These are phyloP conservation scores for Scytalidium lignicola DNA, from an alignment of 2,329 filamentous ascomycete species.

Conservation along the genomic window DNA sequence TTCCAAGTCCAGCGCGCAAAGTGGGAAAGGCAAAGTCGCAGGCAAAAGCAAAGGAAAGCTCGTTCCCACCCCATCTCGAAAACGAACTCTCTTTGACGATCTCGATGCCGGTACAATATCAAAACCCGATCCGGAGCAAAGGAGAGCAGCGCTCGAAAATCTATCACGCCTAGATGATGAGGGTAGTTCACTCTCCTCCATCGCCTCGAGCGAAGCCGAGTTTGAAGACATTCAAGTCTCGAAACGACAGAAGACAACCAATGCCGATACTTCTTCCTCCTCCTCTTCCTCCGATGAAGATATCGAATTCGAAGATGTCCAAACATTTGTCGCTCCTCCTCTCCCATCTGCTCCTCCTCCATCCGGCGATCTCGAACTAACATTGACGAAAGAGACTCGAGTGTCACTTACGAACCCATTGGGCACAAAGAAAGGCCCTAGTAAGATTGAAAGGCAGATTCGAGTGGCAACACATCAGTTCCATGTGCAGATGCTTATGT, in stretches of 20 bases:
- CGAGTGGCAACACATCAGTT: slow-evolving; percentile 77
- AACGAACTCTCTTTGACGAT: slow-evolving; percentile 56
- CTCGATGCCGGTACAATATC: slow-evolving; percentile 40
- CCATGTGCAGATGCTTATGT: slow-evolving; percentile 83
- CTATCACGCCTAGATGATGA: slow-evolving; percentile 40
- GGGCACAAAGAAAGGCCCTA: slow-evolving; percentile 73
- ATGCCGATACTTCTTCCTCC: slow-evolving; percentile 30
- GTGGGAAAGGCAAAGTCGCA: slow-evolving; percentile 10
- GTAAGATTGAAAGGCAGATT: slow-evolving; percentile 77
- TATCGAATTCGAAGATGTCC: slow-evolving; percentile 58
- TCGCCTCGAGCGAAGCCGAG: slow-evolving; percentile 39
- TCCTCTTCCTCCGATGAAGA: slow-evolving; percentile 48
- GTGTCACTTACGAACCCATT: slow-evolving; percentile 57
- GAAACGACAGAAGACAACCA: slow-evolving; percentile 36
- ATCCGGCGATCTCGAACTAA: slow-evolving; percentile 69
- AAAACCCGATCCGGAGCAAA: slow-evolving; percentile 34
- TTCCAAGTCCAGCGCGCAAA: slow-evolving; percentile 13
- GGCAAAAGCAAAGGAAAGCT: slow-evolving; percentile 22
- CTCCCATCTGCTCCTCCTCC: slow-evolving; percentile 40
- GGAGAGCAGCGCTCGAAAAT: slow-evolving; percentile 36
- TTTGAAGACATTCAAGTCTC: slow-evolving; percentile 46
- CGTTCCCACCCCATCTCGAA: slow-evolving; percentile 35
- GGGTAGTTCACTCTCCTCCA: slow-evolving; percentile 27
- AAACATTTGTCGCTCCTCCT: slow-evolving; percentile 28
- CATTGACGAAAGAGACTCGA: slow-evolving; percentile 53